A percentile compares a stretch with the other conserved stretches of the same genome.
phyloP scores from a whole-genome alignment of 1,284 basidiomycete species.

The Trichosporon sp. region DNA sequence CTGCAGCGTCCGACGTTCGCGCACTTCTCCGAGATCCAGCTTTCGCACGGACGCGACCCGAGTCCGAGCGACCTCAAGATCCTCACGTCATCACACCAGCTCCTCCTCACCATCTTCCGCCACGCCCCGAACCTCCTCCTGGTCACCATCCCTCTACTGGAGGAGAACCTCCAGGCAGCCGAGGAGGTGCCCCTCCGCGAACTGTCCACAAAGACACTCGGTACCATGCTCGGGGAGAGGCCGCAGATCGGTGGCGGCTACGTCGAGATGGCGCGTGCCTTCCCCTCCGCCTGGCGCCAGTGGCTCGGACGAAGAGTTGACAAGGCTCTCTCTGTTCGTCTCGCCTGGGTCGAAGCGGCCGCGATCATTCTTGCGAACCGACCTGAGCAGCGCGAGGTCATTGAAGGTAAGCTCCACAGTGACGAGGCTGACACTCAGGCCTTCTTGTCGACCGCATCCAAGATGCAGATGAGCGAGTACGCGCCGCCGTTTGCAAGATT shows the following conservation, averaged over 20 bases:
- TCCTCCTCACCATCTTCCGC: slow-evolving; percentile 77
- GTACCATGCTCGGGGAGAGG: slow-evolving; percentile 79
- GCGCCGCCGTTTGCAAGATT: slow-evolving; percentile 74
- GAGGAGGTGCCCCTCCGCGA: slow-evolving; percentile 64
- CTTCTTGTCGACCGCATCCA: slow-evolving; percentile 63
- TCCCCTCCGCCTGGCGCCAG: slow-evolving; percentile 75
- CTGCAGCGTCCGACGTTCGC: slow-evolving; percentile 84
- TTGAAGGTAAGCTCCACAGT: slow-evolving; percentile 60
- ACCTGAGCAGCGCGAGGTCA: slow-evolving; percentile 61
- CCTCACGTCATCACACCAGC: slow-evolving; percentile 61
- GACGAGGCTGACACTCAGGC: slow-evolving; percentile 51
- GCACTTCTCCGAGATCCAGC: slow-evolving; percentile 84
- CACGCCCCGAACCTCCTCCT: slow-evolving; percentile 76
- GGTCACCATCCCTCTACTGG: slow-evolving; percentile 87
- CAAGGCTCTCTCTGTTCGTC: slow-evolving; percentile 64
- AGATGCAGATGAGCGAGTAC: slow-evolving; percentile 89
- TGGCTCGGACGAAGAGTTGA: slow-evolving; percentile 82
- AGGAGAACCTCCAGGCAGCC: slow-evolving; percentile 80
- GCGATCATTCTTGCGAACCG: slow-evolving; percentile 62
- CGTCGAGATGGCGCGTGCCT: slow-evolving; percentile 66
- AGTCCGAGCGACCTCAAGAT: slow-evolving; percentile 57
- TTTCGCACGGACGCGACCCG: slow-evolving; percentile 53
- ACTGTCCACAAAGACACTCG: slow-evolving; percentile 77
- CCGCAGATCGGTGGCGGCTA: slow-evolving; percentile 54
- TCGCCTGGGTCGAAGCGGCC: slow-evolving; percentile 72